These are phyloP conservation scores for Graphilbum sp. DNA, from an alignment of 2,329 filamentous ascomycete species.

Conservation along the genomic window DNA sequence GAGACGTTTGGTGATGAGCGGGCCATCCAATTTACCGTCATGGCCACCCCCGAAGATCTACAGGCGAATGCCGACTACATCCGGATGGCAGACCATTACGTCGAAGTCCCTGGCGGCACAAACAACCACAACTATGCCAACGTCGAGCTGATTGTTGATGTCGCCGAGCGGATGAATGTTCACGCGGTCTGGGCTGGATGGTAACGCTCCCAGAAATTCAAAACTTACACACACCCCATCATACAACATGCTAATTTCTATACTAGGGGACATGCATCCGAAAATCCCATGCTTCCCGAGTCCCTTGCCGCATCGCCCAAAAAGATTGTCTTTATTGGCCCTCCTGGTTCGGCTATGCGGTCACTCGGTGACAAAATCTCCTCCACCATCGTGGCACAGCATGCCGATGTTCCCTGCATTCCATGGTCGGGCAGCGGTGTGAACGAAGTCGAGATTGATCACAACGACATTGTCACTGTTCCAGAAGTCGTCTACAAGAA, in stretches of 20 bases:
- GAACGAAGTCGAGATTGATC: constrained; percentile 60
- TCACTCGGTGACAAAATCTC: constrained; percentile 99
- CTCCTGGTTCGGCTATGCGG: constrained; percentile 94
- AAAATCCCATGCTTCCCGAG: constrained; percentile 95
- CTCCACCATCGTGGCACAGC: constrained; percentile 96
- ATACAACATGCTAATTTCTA: too few species aligned
- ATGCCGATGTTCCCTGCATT: constrained; percentile 90
- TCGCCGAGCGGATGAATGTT: constrained; percentile 95
- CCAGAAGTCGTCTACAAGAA: constrained; percentile 70
- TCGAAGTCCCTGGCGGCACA: constrained; percentile 94
- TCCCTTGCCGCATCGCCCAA: constrained; percentile 90
- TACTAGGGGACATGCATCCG: constrained; percentile 85
- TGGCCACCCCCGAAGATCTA: constrained; percentile 97
- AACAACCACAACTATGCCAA: constrained; percentile 99
- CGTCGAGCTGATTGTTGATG: constrained; percentile 95
- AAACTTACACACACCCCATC: too few species aligned
- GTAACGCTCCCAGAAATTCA: too few species aligned
- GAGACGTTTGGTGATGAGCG: constrained; percentile 97
- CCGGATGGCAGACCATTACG: constrained; percentile 98
- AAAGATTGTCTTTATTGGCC: constrained; percentile 98
- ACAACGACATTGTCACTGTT: constrained; percentile 81
- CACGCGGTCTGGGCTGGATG: constrained; percentile 99
- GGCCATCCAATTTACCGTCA: constrained; percentile 97
- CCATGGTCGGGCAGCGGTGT: constrained; percentile 98
- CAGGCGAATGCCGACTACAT: constrained; percentile 98